phyloP scores from a whole-genome alignment of 208 protist species.

The Leishmania lainsoni region DNA sequence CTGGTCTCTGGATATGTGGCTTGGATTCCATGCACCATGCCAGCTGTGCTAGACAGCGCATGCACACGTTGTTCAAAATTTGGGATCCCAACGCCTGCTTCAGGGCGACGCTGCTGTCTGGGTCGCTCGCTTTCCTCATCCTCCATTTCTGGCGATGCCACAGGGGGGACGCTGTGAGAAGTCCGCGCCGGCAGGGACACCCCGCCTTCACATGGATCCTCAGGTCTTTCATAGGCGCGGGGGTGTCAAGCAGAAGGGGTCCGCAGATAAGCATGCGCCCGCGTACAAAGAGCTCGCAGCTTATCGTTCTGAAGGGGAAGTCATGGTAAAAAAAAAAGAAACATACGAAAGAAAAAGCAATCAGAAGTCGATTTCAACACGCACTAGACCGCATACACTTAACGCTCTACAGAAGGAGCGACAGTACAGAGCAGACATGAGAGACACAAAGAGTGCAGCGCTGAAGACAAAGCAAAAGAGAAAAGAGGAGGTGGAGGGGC shows the following conservation, averaged over 20 bases:
- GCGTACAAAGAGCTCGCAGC: background rate
- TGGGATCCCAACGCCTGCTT: background rate
- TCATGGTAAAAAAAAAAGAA: background rate
- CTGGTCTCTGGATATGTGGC: background rate
- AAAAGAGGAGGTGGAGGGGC: background rate
- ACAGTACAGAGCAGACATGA: background rate
- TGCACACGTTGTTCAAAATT: background rate
- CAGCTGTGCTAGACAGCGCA: background rate
- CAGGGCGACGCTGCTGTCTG: background rate
- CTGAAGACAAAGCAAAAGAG: background rate
- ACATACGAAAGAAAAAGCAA: background rate
- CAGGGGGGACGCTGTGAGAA: background rate
- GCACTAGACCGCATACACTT: background rate
- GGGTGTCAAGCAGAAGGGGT: background rate
- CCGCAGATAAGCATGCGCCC: background rate
- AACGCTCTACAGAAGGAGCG: background rate
- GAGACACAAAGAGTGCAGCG: background rate
- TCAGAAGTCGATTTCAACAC: background rate
- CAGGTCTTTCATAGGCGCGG: background rate
- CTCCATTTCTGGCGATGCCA: background rate
- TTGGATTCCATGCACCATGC: background rate
- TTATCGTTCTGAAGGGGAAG: background rate
- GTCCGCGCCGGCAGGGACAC: background rate
- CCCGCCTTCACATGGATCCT: background rate
- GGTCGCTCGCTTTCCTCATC: background rate